A percentile compares a stretch with the other conserved stretches of the same genome.
phyloP scores from a whole-genome alignment of 768 basidiomycete species.

The Fomitopsis pulvina region DNA sequence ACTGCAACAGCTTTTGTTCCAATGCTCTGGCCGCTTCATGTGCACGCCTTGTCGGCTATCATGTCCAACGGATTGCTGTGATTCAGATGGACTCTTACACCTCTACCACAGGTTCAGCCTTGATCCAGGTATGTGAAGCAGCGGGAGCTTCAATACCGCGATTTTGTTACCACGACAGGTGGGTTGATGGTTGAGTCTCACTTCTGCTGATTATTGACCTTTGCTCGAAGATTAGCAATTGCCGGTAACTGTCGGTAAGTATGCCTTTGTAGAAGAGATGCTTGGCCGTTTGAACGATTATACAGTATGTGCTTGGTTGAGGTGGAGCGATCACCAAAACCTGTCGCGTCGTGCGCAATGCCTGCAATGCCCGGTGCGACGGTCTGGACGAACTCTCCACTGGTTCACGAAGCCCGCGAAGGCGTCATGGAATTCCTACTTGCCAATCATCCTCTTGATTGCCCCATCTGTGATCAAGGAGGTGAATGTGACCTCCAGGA shows the following conservation, averaged over 20 bases:
- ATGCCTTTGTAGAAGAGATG: neutral
- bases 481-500: conserved; percentile 99
- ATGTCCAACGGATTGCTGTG: no score
- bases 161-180: conserved; percentile 90
- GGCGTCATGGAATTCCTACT: conserved; percentile 99
- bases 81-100: no score
- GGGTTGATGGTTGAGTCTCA: conserved; percentile 10
- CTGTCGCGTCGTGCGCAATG: conserved; percentile 95
- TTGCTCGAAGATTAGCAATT: conserved; percentile 67
- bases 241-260: conserved; percentile 94
- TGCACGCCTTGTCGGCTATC: no score
- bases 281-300: conserved; percentile 3
- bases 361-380: conserved; percentile 94
- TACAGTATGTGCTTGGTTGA: conserved; percentile 96
- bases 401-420: conserved; percentile 89
- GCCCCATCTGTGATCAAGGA: conserved; percentile 98
- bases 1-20: no score
- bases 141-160: conserved; percentile 78
- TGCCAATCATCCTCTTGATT: conserved; percentile 96
- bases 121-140: conserved; percentile 94
- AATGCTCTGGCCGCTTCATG: no score
- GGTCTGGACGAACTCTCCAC: conserved; percentile 89
- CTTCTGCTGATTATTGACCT: neutral
- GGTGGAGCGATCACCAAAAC: conserved; percentile 92
- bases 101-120: conserved; percentile 71